Conservation (phyloP, 2,329 filamentous ascomycete species). For the Scedosporium minutisporum region DNA sequence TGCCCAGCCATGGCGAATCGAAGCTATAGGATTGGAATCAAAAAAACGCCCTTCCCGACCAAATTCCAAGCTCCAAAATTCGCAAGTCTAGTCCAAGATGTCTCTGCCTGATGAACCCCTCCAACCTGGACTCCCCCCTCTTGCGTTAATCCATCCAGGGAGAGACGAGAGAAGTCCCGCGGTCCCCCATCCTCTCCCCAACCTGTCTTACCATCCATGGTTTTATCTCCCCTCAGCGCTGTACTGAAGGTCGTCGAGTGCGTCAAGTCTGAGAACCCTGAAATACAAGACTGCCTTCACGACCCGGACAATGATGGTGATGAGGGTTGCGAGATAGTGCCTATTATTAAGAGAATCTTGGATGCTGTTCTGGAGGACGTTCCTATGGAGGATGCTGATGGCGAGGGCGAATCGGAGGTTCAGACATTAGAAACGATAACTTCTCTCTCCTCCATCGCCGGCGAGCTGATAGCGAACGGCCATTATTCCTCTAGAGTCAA, state of each 20-base stretch:
- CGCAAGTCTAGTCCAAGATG: too few relatives aligned
- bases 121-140: too few relatives aligned
- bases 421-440: conserved; percentile 80
- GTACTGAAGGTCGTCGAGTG: conserved; percentile 84
- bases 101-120: too few relatives aligned
- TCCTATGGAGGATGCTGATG: conserved; percentile 66
- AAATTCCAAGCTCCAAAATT: too few relatives aligned
- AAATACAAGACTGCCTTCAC: conserved; percentile 89
- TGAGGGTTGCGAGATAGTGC: conserved; percentile 59
- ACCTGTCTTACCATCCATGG: too few relatives aligned
- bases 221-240: conserved; percentile 38
- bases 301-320: conserved; percentile 60
- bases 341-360: conserved; percentile 72
- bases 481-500: conserved; percentile 87
- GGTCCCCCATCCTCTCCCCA: too few relatives aligned
- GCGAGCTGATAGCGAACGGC: conserved; percentile 71
- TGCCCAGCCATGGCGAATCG: not conserved
- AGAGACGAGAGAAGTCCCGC: too few relatives aligned
- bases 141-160: too few relatives aligned
- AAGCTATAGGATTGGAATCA: not conserved
- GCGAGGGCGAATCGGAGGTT: conserved; percentile 72
- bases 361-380: conserved; percentile 78
- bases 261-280: conserved; percentile 76
- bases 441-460: conserved; percentile 76
- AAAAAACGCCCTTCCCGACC: not conserved